Conservation (phyloP, 1,284 basidiomycete genomes). For the Ustilago xerochloae region DNA sequence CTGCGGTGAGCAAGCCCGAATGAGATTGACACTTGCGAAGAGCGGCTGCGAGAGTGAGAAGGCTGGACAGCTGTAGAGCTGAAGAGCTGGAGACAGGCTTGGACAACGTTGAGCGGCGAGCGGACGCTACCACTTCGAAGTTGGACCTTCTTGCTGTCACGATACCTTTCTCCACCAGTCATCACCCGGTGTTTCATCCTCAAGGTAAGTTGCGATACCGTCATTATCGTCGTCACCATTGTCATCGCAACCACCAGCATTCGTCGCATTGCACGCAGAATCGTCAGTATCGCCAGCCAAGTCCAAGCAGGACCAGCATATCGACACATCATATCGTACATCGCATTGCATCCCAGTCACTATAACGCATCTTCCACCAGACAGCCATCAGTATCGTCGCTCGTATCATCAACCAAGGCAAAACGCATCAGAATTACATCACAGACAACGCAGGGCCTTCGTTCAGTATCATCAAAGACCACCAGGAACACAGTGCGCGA, state of each 20-base stretch:
- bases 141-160: conserved; percentile 27
- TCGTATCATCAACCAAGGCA: neutral
- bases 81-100: neutral
- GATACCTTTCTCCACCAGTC: conserved; percentile 42
- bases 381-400: neutral
- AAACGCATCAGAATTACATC: neutral
- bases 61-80: neutral
- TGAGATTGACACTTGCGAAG: neutral
- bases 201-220: conserved; percentile 43
- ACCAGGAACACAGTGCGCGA: no score
- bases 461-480: no score
- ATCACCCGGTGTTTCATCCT: conserved; percentile 50
- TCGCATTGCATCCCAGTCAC: conserved; percentile 5
- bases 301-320: neutral
- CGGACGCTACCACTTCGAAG: conserved; percentile 14
- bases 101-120: conserved; percentile 5
- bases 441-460: no score
- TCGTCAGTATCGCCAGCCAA: neutral
- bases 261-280: conserved; percentile 1
- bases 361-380: neutral
- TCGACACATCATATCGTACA: neutral
- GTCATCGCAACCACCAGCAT: conserved; percentile 15
- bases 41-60: neutral
- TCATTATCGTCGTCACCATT: conserved; percentile 22
- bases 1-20: conserved; percentile 2